Percentiles rank a stretch among this genome's conserved stretches.
These are phyloP conservation scores for Vachellia pachyceras DNA, from an alignment of 306 rosid species.

Conservation along the genomic window DNA sequence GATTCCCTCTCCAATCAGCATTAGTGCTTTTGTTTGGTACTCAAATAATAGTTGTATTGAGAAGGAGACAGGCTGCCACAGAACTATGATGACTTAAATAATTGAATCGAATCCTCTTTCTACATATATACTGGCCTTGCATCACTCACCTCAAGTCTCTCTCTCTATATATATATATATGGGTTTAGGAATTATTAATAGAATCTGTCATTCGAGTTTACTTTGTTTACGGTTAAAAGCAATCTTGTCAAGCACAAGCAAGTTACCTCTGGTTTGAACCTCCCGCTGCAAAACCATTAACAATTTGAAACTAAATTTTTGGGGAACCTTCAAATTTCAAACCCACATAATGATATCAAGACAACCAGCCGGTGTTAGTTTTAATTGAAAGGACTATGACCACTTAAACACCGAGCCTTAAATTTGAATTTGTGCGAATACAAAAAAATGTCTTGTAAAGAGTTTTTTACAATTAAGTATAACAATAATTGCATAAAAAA, in stretches of 20 bases:
- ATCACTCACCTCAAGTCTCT: background rate
- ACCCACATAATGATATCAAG: background rate
- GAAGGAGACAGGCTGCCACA: constrained; percentile 44
- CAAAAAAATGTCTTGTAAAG: background rate
- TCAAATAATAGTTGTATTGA: constrained; percentile 32
- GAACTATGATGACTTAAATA: constrained; percentile 46
- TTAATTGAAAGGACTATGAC: too few species aligned
- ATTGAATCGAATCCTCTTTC: constrained; percentile 37
- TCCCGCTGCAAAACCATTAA: background rate
- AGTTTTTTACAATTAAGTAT: background rate
- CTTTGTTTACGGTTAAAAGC: background rate
- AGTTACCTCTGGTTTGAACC: constrained; percentile 3
- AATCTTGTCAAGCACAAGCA: constrained; percentile 6
- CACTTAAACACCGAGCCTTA: background rate
- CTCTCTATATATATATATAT: too few species aligned
- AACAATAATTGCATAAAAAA: background rate
- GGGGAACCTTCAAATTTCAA: too few species aligned
- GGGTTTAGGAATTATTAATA: background rate
- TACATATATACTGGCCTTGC: background rate
- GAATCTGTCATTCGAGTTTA: background rate
- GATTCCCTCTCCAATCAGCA: constrained; percentile 48
- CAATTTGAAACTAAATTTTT: background rate
- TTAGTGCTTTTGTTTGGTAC: constrained; percentile 36
- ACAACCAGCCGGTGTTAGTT: too few species aligned
- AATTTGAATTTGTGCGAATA: background rate